A percentile compares a stretch with the other conserved stretches of the same genome.
Conservation (phyloP, 345 rosid genomes). For the Kandelia obovata region DNA sequence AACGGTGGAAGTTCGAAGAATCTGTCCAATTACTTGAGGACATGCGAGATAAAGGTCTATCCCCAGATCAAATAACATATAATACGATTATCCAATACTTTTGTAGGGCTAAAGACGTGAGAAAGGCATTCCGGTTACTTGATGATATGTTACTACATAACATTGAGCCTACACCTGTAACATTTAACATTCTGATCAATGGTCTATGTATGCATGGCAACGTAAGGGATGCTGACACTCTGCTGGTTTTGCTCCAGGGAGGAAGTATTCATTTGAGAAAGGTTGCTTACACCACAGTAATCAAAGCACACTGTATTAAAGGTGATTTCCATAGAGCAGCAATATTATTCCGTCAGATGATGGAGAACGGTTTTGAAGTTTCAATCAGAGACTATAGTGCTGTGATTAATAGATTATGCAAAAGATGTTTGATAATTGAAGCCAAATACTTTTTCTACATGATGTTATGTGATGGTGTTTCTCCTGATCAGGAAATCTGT, state of each 20-base stretch:
- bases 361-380: conserved; percentile 54
- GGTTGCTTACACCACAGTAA: conserved; percentile 56
- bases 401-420: conserved; percentile 68
- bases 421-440: conserved; percentile 35
- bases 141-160: conserved; percentile 41
- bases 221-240: conserved; percentile 44
- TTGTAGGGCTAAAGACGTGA: conserved; percentile 38
- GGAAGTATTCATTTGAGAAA: conserved; percentile 34
- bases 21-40: conserved; percentile 39
- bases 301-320: conserved; percentile 74
- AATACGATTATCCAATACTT: conserved; percentile 51
- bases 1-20: conserved; percentile 40
- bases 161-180: conserved; percentile 49
- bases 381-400: conserved; percentile 65
- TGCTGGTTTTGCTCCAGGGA: conserved; percentile 44
- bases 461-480: conserved; percentile 54
- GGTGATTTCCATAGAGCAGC: conserved; percentile 49
- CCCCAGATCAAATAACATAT: conserved; percentile 59
- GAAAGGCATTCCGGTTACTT: conserved; percentile 40
- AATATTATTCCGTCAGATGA: conserved; percentile 44
- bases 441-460: conserved; percentile 45
- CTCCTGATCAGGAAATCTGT: conserved; percentile 60
- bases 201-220: conserved; percentile 51
- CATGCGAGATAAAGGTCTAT: conserved; percentile 48
- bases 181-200: conserved; percentile 56